phyloP scores from a whole-genome alignment of 805 yeast species.

The Osmozyma mogii region DNA sequence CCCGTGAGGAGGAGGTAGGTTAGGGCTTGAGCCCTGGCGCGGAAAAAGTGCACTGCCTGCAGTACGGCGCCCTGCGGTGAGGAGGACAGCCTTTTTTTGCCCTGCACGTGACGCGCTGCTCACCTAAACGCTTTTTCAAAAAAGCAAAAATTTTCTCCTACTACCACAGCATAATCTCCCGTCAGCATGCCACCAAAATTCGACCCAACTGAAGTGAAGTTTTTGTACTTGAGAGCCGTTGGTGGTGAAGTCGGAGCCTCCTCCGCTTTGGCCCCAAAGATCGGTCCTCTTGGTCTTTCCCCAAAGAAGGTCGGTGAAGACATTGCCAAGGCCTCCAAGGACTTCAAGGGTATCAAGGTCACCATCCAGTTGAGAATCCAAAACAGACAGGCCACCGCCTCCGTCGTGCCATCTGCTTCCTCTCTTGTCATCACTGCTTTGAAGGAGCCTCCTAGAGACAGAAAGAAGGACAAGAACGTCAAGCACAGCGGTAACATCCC shows the following conservation, averaged over 20 bases:
- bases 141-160: slow-evolving; percentile 5
- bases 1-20: no score
- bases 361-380: slow-evolving; percentile 98
- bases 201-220: slow-evolving; percentile 98
- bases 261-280: slow-evolving; percentile 99
- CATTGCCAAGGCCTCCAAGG: slow-evolving; percentile 99
- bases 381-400: slow-evolving; percentile 99
- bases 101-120: slow-evolving; percentile 6
- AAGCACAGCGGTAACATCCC: slow-evolving; percentile 99
- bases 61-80: neutral
- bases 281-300: slow-evolving; percentile 99
- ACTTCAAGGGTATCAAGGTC: slow-evolving; percentile 98
- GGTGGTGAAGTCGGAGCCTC: slow-evolving; percentile 99
- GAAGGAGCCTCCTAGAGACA: slow-evolving; percentile 99
- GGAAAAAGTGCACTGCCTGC: slow-evolving; percentile 3
- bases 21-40: neutral
- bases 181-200: slow-evolving; percentile 89
- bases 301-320: slow-evolving; percentile 99
- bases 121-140: no score
- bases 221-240: slow-evolving; percentile 98
- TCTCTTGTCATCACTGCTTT: slow-evolving; percentile 98
- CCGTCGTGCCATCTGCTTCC: slow-evolving; percentile 99
- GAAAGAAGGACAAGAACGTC: slow-evolving; percentile 99
- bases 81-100: neutral
- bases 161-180: slow-evolving; percentile 5